phyloP scores from a whole-genome alignment of 805 yeast species.

The Wickerhamomyces pijperi region DNA sequence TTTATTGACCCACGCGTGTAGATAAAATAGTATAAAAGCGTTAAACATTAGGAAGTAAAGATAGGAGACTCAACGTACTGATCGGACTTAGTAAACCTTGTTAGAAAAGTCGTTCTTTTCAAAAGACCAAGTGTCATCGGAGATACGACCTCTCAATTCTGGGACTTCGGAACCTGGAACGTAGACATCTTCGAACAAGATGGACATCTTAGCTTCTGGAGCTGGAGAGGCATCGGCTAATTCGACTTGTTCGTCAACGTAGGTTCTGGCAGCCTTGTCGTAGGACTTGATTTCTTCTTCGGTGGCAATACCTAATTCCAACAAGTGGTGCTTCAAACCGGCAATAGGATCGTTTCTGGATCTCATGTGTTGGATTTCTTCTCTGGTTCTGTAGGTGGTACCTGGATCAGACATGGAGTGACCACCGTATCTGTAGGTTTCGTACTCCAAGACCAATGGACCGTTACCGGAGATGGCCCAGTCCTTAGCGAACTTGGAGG shows the following conservation, averaged over 20 bases:
- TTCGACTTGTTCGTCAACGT: slow-evolving; percentile 89
- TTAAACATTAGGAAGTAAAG: background rate
- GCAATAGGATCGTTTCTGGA: slow-evolving; percentile 96
- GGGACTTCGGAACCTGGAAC: slow-evolving; percentile 90
- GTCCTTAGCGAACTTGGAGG: slow-evolving; percentile 93
- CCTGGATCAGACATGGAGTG: slow-evolving; percentile 99
- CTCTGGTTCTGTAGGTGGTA: slow-evolving; percentile 99
- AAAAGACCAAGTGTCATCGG: slow-evolving; percentile 90
- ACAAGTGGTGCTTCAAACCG: slow-evolving; percentile 78
- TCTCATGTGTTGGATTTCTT: slow-evolving; percentile 99
- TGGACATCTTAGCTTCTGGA: slow-evolving; percentile 92
- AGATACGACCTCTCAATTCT: slow-evolving; percentile 90
- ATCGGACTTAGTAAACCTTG: slow-evolving; percentile 18
- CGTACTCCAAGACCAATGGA: slow-evolving; percentile 91
- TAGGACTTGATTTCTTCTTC: slow-evolving; percentile 91
- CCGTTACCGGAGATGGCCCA: slow-evolving; percentile 92
- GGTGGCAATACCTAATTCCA: slow-evolving; percentile 77
- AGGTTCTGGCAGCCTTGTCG: slow-evolving; percentile 93
- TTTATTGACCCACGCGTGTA: too few relatives aligned
- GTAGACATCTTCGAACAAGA: slow-evolving; percentile 93
- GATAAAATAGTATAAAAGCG: too few relatives aligned
- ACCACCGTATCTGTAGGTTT: slow-evolving; percentile 99
- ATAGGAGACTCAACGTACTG: too few relatives aligned
- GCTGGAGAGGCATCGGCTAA: slow-evolving; percentile 90
- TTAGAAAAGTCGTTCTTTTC: slow-evolving; percentile 31